phyloP scores from a whole-genome alignment of 192 early-diverging fungal genomes.

The Umbelopsis vinacea region DNA sequence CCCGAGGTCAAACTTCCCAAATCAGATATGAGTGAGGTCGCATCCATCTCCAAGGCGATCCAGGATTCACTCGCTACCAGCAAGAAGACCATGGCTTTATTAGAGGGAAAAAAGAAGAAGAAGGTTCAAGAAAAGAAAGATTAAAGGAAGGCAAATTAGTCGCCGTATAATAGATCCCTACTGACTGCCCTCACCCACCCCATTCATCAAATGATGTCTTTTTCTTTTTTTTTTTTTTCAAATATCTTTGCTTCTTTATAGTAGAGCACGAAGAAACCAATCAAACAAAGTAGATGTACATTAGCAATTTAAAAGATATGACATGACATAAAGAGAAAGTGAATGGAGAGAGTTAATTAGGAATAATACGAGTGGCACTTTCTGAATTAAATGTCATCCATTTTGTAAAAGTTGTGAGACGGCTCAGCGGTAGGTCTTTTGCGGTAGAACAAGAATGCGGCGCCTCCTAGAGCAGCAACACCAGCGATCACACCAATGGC shows the following conservation, averaged over 20 bases:
- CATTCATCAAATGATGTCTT: neutral
- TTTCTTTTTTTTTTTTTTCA: neutral
- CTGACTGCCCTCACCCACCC: neutral
- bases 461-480: constrained; percentile 8
- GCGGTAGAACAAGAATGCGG: neutral
- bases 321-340: constrained; percentile 1
- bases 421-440: neutral
- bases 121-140: neutral
- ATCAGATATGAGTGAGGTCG: constrained; percentile 8
- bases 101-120: constrained; percentile 12
- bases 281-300: constrained; percentile 17
- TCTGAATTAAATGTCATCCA: constrained; percentile 12
- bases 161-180: neutral
- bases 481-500: constrained; percentile 22
- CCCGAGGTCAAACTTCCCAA: neutral
- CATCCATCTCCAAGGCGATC: constrained; percentile 4
- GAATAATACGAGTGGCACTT: neutral
- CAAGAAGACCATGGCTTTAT: constrained; percentile 14
- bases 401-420: constrained; percentile 18
- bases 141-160: neutral
- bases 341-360: neutral
- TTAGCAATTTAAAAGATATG: neutral
- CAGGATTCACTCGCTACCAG: constrained; percentile 7
- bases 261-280: neutral
- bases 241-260: neutral